Conservation (phyloP, 2,329 filamentous ascomycete species). For the Aspergillus ruber region DNA sequence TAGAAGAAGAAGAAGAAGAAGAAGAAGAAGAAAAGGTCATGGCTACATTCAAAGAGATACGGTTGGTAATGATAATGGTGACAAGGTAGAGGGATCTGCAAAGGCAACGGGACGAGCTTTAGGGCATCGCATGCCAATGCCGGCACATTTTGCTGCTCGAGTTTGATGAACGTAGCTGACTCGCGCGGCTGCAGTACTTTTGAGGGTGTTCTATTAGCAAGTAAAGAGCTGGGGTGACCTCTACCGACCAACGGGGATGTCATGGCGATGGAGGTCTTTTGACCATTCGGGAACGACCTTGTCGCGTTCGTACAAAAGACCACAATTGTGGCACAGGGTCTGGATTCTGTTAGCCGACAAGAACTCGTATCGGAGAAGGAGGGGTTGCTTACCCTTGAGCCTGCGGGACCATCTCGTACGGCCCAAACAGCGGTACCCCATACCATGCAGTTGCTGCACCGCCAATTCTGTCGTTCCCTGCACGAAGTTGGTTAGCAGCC, state of each 20-base stretch:
- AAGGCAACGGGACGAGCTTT: neutral
- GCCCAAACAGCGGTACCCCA: constrained; percentile 92
- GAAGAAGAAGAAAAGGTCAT: constrained; percentile 12
- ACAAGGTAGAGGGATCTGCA: neutral
- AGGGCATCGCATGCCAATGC: neutral
- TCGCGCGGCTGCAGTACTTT: neutral
- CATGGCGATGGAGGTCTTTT: constrained; percentile 57
- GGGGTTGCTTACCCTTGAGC: constrained; percentile 61
- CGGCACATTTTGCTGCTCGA: neutral
- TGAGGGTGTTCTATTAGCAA: neutral
- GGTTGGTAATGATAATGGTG: neutral
- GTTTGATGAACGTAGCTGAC: neutral
- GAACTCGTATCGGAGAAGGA: no score
- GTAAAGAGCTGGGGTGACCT: neutral
- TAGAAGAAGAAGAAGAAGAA: constrained; percentile 12
- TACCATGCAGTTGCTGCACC: constrained; percentile 79
- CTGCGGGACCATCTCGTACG: constrained; percentile 81
- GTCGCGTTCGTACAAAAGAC: constrained; percentile 80
- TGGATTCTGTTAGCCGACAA: constrained; percentile 31
- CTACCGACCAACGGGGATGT: constrained; percentile 32
- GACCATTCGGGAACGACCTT: constrained; percentile 74
- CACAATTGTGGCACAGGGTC: constrained; percentile 91
- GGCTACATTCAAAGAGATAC: constrained; percentile 1
- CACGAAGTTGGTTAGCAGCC: neutral
- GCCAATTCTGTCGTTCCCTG: constrained; percentile 74